A percentile compares a stretch with the other conserved stretches of the same genome.
phyloP scores from a whole-genome alignment of 2,329 filamentous ascomycete species.

The Lachnellula hyalina region DNA sequence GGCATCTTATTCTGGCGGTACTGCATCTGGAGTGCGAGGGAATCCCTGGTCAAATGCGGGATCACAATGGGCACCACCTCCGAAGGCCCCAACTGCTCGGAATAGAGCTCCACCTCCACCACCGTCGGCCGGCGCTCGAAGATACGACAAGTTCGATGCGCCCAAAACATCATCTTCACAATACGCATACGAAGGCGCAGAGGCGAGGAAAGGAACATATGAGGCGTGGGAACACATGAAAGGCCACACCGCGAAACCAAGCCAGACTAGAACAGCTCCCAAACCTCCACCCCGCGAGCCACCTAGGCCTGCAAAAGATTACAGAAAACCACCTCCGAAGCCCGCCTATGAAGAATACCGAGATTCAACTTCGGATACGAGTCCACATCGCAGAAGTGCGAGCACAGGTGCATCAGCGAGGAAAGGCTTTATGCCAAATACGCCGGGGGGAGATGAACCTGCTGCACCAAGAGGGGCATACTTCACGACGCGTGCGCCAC shows the following conservation, averaged over 20 bases:
- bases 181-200: constrained; percentile 26
- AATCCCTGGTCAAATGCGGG: constrained; percentile 31
- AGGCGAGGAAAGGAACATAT: constrained; percentile 27
- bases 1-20: constrained; percentile 13
- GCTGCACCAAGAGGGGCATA: constrained; percentile 28
- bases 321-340: constrained; percentile 19
- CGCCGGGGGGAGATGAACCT: constrained; percentile 30
- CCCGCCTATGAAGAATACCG: constrained; percentile 20
- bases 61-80: constrained; percentile 28
- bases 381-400: constrained; percentile 17
- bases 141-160: constrained; percentile 29
- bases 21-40: constrained; percentile 23
- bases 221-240: constrained; percentile 31
- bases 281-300: constrained; percentile 22
- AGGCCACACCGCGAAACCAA: constrained; percentile 9
- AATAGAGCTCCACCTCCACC: constrained; percentile 14
- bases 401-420: constrained; percentile 19
- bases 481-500: constrained; percentile 23
- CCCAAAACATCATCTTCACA: constrained; percentile 22
- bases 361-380: constrained; percentile 7
- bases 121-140: constrained; percentile 27
- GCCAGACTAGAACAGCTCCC: constrained; percentile 15
- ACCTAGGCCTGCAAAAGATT: constrained; percentile 20
- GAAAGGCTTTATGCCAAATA: constrained; percentile 30
- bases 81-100: constrained; percentile 26